A percentile compares a stretch with the other conserved stretches of the same genome.
phyloP scores from a whole-genome alignment of 805 yeast genomes.

The Clavispora phyllophila region DNA sequence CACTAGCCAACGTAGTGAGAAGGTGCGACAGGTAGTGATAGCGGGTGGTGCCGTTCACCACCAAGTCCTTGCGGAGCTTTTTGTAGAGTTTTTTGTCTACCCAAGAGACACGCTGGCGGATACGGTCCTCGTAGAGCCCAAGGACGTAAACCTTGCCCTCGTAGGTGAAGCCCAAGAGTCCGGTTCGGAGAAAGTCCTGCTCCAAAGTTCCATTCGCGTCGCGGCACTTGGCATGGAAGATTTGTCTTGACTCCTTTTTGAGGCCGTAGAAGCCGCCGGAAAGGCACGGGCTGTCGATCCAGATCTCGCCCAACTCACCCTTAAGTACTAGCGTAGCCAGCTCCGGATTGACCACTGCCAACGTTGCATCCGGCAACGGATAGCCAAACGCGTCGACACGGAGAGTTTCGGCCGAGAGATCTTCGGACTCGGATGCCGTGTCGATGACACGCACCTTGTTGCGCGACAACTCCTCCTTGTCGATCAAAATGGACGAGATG shows the following conservation, averaged over 20 bases:
- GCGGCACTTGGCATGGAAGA: slow-evolving; percentile 77
- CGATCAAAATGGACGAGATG: slow-evolving; percentile 64
- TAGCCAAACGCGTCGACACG: slow-evolving; percentile 90
- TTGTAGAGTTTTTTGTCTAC: slow-evolving; percentile 43
- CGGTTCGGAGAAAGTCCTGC: slow-evolving; percentile 82
- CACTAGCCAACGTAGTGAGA: slow-evolving; percentile 75
- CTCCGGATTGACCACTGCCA: slow-evolving; percentile 94
- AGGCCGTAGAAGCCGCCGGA: slow-evolving; percentile 87
- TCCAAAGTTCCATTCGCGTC: slow-evolving; percentile 68
- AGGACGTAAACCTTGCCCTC: slow-evolving; percentile 84
- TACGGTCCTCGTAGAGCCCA: slow-evolving; percentile 88
- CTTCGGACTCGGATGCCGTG: slow-evolving; percentile 47
- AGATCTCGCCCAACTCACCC: slow-evolving; percentile 88
- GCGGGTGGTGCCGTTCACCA: slow-evolving; percentile 38
- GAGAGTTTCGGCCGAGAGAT: slow-evolving; percentile 35
- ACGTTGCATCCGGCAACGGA: slow-evolving; percentile 89
- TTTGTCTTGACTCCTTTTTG: slow-evolving; percentile 58
- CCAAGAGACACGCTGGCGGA: slow-evolving; percentile 72
- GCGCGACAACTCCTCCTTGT: slow-evolving; percentile 65
- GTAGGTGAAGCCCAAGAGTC: slow-evolving; percentile 80
- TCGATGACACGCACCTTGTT: slow-evolving; percentile 67
- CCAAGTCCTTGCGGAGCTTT: slow-evolving; percentile 24
- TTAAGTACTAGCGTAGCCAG: slow-evolving; percentile 67
- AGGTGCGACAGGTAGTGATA: slow-evolving; percentile 87
- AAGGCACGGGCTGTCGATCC: slow-evolving; percentile 93